These are phyloP conservation scores for Cerioporus squamosus DNA, from an alignment of 1,284 basidiomycete species.

Conservation along the genomic window DNA sequence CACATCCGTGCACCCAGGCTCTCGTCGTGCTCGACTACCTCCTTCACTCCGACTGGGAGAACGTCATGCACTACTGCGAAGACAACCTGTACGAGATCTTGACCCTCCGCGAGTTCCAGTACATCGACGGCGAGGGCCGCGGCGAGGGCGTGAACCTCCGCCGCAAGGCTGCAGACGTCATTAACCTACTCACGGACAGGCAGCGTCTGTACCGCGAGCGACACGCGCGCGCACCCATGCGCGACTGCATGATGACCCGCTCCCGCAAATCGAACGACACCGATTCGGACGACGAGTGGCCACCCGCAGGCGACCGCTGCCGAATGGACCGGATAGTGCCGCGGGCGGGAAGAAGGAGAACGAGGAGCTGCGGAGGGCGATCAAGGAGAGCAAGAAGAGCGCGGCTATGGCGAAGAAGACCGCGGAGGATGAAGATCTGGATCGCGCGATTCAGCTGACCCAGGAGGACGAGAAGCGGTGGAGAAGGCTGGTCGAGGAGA, in stretches of 20 bases:
- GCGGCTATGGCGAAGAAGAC: constrained; percentile 69
- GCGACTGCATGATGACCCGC: constrained; percentile 78
- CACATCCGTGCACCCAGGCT: constrained; percentile 58
- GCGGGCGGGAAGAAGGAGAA: constrained; percentile 19
- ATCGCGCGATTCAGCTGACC: constrained; percentile 79
- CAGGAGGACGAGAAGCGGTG: constrained; percentile 83
- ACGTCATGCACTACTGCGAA: constrained; percentile 95
- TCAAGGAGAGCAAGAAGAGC: constrained; percentile 81
- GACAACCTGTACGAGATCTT: constrained; percentile 98
- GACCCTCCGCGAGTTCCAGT: constrained; percentile 98
- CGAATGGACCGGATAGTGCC: background rate
- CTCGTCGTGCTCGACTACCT: constrained; percentile 95
- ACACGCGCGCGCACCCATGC: constrained; percentile 82
- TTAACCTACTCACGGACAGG: constrained; percentile 89
- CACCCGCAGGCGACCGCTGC: background rate
- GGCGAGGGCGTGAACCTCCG: constrained; percentile 97
- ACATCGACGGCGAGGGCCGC: constrained; percentile 90
- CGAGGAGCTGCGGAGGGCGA: constrained; percentile 75
- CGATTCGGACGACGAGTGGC: constrained; percentile 29
- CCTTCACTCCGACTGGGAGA: constrained; percentile 93
- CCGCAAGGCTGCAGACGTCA: constrained; percentile 98
- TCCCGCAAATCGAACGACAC: constrained; percentile 48
- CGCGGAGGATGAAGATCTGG: constrained; percentile 77
- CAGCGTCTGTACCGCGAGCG: constrained; percentile 82
- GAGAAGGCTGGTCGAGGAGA: constrained; percentile 71